Base-by-base conservation (phyloP, 83 land plant species). In the Larix sibirica region DNA sequence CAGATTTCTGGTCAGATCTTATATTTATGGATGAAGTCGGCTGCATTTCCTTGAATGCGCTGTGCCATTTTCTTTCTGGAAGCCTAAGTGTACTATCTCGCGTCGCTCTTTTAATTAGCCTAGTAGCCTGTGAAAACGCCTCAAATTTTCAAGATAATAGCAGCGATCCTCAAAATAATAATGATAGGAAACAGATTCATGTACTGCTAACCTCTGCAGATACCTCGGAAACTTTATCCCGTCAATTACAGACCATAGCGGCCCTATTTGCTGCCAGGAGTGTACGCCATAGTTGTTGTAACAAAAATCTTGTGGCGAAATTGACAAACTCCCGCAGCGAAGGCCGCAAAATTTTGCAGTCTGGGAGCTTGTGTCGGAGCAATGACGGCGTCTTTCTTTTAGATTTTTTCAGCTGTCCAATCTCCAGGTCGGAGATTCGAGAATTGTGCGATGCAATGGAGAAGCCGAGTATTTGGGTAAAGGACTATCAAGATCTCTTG, bases 11-110 rank as follows among this genome's bases (percentile, higher is more conserved):
- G 62, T 18, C 80, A 58, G 80, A 77, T 54, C 23, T 64, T 64
- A 24, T n/a, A 64, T 77, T 54, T 77, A 62, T 77, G 62, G 61
- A 77, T n/a, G 80, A 77, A 14, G 36, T 6, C 38, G 80, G 80
- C 23, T 3, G 36, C 62, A 6, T 77, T 54, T 77, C 80, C 6
- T 28, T 77, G 38, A 58, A 77, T 21, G 62, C 61, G 23, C 62
- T 77, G 17, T 77, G 80, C 36, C 28, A 77, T 14, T 54, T 28
- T 77, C 10, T 77, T 4, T 77, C 33, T 23, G 36, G 33, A 14
- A 17, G 28, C 6, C 62, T 77, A 28, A 77, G 54, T 77, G 60
- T 28, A 77, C 12, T 50, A 6, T 77, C 80, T 20, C 28, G 62
- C 1, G 62, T 78, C 14, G 63, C 80, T 58, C 40, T 78, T 18